Conservation (phyloP, 2,329 filamentous ascomycete species). For the Beauveria sp. region DNA sequence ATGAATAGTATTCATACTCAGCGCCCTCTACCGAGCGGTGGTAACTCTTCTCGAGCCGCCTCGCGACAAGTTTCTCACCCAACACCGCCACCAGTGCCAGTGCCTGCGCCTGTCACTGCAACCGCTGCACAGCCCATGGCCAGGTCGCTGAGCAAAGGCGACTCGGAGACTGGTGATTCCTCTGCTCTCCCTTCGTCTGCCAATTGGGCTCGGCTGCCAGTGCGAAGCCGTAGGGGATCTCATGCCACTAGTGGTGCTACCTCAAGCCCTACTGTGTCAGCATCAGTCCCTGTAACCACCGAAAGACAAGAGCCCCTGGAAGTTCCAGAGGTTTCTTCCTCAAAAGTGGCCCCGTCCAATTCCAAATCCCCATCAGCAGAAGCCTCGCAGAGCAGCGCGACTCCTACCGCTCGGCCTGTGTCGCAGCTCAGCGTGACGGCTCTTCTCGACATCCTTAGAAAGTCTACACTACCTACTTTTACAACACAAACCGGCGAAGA, state of each 20-base stretch:
- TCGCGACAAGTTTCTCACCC: conserved; percentile 43
- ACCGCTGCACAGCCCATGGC: conserved; percentile 57
- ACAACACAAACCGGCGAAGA: conserved; percentile 17
- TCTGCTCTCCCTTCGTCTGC: conserved; percentile 90
- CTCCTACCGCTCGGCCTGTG: not conserved
- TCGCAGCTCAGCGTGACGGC: conserved; percentile 21
- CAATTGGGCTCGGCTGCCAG: conserved; percentile 76
- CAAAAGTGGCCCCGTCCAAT: conserved; percentile 3
- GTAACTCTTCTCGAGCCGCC: conserved; percentile 44
- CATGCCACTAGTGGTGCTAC: conserved; percentile 74
- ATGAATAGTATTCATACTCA: conserved; percentile 86
- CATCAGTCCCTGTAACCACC: conserved; percentile 45
- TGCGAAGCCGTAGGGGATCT: conserved; percentile 63
- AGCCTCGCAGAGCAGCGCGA: not conserved
- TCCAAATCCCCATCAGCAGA: conserved; percentile 6
- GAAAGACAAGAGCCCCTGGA: conserved; percentile 40
- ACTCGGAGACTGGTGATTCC: conserved; percentile 63
- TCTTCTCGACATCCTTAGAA: conserved; percentile 30
- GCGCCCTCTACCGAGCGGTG: conserved; percentile 50
- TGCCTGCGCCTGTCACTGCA: not conserved
- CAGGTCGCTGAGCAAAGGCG: conserved; percentile 71
- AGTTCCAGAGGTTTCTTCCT: not conserved
- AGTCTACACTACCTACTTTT: conserved; percentile 25
- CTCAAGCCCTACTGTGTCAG: conserved; percentile 71
- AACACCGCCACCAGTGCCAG: conserved; percentile 28